Conservation (phyloP, 1,284 basidiomycete species). For the Entoloma clypeatum region DNA sequence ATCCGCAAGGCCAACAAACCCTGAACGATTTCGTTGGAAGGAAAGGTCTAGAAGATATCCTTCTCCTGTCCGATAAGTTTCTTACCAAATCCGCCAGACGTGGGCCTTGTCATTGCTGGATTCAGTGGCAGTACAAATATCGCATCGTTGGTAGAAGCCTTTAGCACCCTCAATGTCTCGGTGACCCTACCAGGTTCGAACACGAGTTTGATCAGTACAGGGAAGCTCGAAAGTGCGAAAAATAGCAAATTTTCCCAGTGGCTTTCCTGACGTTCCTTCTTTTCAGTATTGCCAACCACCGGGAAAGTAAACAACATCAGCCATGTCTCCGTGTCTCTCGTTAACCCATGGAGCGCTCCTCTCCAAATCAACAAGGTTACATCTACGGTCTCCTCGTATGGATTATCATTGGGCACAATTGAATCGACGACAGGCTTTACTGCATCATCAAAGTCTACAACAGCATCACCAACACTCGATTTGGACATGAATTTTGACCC, state of each 20-base stretch:
- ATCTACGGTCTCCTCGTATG: constrained; percentile 64
- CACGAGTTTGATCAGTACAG: constrained; percentile 52
- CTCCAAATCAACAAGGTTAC: constrained; percentile 60
- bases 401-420: constrained; percentile 65
- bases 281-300: constrained; percentile 62
- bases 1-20: constrained; percentile 58
- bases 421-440: constrained; percentile 52
- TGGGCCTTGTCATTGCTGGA: constrained; percentile 51
- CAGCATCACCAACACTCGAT: constrained; percentile 56
- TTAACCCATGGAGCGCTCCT: constrained; percentile 66
- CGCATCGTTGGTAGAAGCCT: constrained; percentile 57
- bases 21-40: constrained; percentile 70
- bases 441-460: constrained; percentile 51
- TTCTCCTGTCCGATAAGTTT: constrained; percentile 4
- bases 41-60: constrained; percentile 34
- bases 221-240: constrained; percentile 48
- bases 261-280: constrained; percentile 4
- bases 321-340: constrained; percentile 61
- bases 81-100: constrained; percentile 35
- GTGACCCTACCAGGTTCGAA: constrained; percentile 62
- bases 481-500: constrained; percentile 74
- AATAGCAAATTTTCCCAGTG: not conserved
- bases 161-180: constrained; percentile 57
- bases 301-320: constrained; percentile 63
- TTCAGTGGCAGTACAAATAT: constrained; percentile 61